phyloP scores from a whole-genome alignment of 495 filamentous ascomycete species.

The Penicillium argentinense region DNA sequence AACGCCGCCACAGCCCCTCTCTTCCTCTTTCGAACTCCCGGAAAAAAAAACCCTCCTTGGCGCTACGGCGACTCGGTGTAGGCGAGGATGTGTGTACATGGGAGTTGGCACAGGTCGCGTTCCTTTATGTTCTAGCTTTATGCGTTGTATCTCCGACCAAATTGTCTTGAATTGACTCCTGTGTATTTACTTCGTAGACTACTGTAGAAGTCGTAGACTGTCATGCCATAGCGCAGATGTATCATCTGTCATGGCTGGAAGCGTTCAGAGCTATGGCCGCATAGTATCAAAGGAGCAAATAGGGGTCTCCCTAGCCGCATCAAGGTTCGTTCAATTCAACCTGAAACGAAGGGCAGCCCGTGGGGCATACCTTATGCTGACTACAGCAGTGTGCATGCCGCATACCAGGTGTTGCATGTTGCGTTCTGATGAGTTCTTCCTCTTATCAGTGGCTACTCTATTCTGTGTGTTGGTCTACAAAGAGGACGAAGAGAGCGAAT shows the following conservation, averaged over 20 bases:
- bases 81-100: constrained; percentile 26
- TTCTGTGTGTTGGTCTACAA: too few relatives aligned
- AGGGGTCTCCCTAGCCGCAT: not conserved
- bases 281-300: not conserved
- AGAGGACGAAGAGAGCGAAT: too few relatives aligned
- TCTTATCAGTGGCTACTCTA: too few relatives aligned
- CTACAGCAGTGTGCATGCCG: too few relatives aligned
- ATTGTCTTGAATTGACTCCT: too few relatives aligned
- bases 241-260: too few relatives aligned
- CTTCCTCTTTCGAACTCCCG: constrained; percentile 3
- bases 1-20: not conserved
- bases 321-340: constrained; percentile 1
- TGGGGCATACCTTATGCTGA: constrained; percentile 3
- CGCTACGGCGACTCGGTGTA: constrained; percentile 14
- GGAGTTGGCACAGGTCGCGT: constrained; percentile 27
- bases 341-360: not conserved
- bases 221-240: not conserved
- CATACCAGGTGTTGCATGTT: too few relatives aligned
- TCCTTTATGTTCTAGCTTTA: constrained; percentile 25
- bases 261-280: not conserved
- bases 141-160: constrained; percentile 24
- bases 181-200: not conserved
- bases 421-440: too few relatives aligned
- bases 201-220: too few relatives aligned
- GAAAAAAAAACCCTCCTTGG: constrained; percentile 1